Base-by-base conservation (phyloP, 1,284 basidiomycete species). In the Pyrrhoderma lamaoense region DNA sequence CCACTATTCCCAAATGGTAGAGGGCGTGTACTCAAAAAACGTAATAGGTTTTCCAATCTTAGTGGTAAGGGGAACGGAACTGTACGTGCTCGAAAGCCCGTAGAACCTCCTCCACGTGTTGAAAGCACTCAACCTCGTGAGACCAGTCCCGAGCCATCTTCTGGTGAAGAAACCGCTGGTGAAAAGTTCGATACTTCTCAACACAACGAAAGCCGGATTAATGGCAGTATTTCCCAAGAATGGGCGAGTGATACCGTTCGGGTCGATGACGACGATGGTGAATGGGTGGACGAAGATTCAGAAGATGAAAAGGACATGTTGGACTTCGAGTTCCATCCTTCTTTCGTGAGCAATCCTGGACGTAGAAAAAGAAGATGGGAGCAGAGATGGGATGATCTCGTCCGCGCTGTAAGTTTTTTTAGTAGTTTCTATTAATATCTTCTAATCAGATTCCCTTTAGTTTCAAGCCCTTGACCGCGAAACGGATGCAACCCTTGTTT, bases 51-150 rank as follows among this genome's bases (percentile, higher is more conserved):
- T n/a, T 38, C 51, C 9, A 70, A 67, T 45, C 42, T 69, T 19
- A 75, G 57, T 58, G 61, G 58, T 60, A 71, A 54, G 62, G 71
- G 55, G 53, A 54, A 57, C 11, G 54, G 27, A 51, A 51, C 25
- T 14, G 23, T 34, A 8, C 21, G 44, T 8, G n/a, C 38, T 38
- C 22, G 45, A 2, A 16, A 25, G 39, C 38, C 23, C n/a, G 27
- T 46, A 55, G 78, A 77, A 61, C 78, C 78, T 1, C 85, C 85
- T 1, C 82, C 82, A 13, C 72, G 86, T 8, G 85, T 88, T 8
- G 82, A 86, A 57, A 88, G 85, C 58, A 89, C 86, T 0, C 84
- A 88, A 60, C 85, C 86, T 7, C 69, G 84, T 45, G 85, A 88
- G 57, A 88, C 85, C 14, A 87, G 80, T 58, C 85, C 83, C 0